Evolutionary conservation across 768 basidiomycete genomes (phyloP).

Genomic region (Coprinellus micaceus): DNA sequence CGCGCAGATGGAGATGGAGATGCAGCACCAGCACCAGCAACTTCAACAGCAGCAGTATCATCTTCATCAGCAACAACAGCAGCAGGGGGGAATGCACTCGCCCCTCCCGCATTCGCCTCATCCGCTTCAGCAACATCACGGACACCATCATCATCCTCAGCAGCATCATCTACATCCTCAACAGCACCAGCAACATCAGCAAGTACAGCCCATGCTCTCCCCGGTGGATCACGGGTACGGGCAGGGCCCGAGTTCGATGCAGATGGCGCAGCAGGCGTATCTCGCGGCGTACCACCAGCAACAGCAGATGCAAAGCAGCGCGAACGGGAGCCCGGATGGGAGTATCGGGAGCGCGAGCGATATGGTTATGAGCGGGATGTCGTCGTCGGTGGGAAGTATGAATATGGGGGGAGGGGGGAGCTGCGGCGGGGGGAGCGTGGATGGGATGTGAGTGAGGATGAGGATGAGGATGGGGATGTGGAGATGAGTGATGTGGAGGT

Average conservation of each 20-base stretch:
- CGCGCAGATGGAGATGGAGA: background rate
- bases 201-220: background rate
- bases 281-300: background rate
- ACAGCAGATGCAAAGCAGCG: background rate
- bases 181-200: background rate
- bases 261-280: too few species aligned
- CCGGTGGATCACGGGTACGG: too few species aligned
- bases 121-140: constrained; percentile 2
- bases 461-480: background rate
- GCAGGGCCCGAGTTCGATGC: too few species aligned
- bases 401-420: background rate
- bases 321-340: background rate
- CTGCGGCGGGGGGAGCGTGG: background rate
- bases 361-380: background rate
- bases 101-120: background rate
- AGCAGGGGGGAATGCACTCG: constrained; percentile 6
- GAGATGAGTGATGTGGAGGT: background rate
- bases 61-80: constrained; percentile 11
- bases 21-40: constrained; percentile 6
- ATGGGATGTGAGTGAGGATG: background rate
- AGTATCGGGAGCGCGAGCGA: background rate
- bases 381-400: background rate
- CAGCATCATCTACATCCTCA: background rate
- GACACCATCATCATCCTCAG: constrained; percentile 2
- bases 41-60: background rate